These are phyloP conservation scores for Magnusiomyces suaveolens DNA, from an alignment of 1,139 yeast genomes.

Conservation along the genomic window DNA sequence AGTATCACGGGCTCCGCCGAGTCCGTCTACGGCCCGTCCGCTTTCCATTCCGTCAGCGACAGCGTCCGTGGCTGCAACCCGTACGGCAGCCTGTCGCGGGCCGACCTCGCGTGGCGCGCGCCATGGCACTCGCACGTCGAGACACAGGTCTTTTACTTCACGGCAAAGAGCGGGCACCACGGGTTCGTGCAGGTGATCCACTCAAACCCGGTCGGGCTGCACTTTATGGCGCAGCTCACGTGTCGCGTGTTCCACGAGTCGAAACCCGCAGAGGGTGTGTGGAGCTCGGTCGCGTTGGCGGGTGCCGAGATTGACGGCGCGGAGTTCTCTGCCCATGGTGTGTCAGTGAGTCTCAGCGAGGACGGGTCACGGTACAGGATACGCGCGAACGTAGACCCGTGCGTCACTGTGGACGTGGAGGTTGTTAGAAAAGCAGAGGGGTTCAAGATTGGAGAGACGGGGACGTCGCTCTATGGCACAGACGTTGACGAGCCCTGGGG, in stretches of 20 bases:
- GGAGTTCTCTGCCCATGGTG: slow-evolving; percentile 62
- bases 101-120: slow-evolving; percentile 64
- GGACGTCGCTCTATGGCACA: slow-evolving; percentile 69
- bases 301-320: slow-evolving; percentile 70
- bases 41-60: slow-evolving; percentile 73
- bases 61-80: slow-evolving; percentile 49
- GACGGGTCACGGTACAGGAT: slow-evolving; percentile 49
- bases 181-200: slow-evolving; percentile 95
- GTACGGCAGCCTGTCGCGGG: slow-evolving; percentile 43
- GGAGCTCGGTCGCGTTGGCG: slow-evolving; percentile 88
- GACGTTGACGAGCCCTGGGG: slow-evolving; percentile 89
- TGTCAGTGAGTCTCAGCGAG: slow-evolving; percentile 53
- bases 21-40: slow-evolving; percentile 90
- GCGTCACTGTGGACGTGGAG: slow-evolving; percentile 63
- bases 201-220: slow-evolving; percentile 80
- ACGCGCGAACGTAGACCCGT: slow-evolving; percentile 56
- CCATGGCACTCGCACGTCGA: slow-evolving; percentile 86
- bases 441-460: slow-evolving; percentile 83
- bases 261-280: slow-evolving; percentile 45
- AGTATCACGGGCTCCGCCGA: slow-evolving; percentile 95
- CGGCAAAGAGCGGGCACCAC: slow-evolving; percentile 50
- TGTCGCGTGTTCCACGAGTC: slow-evolving; percentile 59
- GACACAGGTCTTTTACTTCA: slow-evolving; percentile 85
- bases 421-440: slow-evolving; percentile 54
- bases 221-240: slow-evolving; percentile 90